Evolutionary conservation across 2,329 filamentous ascomycete genomes (phyloP), one percentile per base, ranked within the genome.

Genomic region (Tolypocladium guangdongense): DNA sequence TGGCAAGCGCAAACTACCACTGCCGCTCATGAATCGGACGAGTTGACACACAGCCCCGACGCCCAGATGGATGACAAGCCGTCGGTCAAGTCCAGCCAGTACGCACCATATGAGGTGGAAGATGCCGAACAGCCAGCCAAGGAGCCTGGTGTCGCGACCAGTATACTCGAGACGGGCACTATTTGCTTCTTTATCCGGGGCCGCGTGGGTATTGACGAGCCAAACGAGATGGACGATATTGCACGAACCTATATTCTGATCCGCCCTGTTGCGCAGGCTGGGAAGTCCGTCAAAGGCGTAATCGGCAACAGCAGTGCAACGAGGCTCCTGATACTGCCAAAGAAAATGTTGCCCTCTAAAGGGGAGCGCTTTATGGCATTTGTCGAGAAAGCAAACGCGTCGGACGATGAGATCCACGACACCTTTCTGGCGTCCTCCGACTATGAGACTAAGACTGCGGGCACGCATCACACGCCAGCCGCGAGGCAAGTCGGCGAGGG

Each of bases 151-250:
- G 60, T 74, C 1, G 71, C 75, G 0, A 74, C 78, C 0, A 77
- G 62, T 50, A 82, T 95, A 27, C 76, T 95, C 2, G 90, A 96
- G 64, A 95, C 93, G 63, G 90, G 90, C 4, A 80, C 93, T 60
- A 84, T 96, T 60, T 95, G 95, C 74, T 95, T 95, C 77, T 95
- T 95, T 74, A 86, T 87, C 62, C 84, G 90, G 20, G 83, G 83
- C 8, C 84, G 89, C 14, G 88, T 96, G 38, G 81, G 82, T 50
- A 77, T 88, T 30, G 81, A 89, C 5, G 77, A 88, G 7, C 84
- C 89, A 0, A 77, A 84, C 20, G 77, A 78, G 47, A 75, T 92
- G 1, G 71, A 78, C 41, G 90, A 96, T 51, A 79, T 95, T 49
- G 82, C 87, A 43, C 84, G 89, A 49, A 90, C 80, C 57, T 92